phyloP scores from a whole-genome alignment of 768 basidiomycete species.

The Leccinum obscurum region DNA sequence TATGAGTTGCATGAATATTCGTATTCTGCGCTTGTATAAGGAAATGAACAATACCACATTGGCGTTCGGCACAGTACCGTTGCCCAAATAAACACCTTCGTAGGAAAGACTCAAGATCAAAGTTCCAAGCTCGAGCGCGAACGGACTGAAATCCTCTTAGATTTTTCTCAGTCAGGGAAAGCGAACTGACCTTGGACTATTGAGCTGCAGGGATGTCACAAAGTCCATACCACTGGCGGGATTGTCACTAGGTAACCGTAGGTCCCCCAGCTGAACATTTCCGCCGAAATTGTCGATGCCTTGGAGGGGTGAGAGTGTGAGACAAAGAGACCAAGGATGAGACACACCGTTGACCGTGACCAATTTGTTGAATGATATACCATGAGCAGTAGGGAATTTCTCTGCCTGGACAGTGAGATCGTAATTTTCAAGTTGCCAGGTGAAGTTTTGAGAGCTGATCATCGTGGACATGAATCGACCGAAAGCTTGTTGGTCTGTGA shows the following conservation, averaged over 20 bases:
- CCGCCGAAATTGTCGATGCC: slow-evolving; percentile 62
- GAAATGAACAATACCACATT: slow-evolving; percentile 42
- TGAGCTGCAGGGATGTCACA: slow-evolving; percentile 51
- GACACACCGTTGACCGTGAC: slow-evolving; percentile 53
- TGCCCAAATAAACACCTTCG: slow-evolving; percentile 54
- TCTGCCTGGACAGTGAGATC: slow-evolving; percentile 61
- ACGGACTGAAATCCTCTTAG: slow-evolving; percentile 46
- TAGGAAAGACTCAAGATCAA: slow-evolving; percentile 63
- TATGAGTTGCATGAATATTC: slow-evolving; percentile 9
- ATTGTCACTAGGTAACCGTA: slow-evolving; percentile 66
- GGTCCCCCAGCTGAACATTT: slow-evolving; percentile 52
- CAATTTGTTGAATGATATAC: slow-evolving; percentile 62
- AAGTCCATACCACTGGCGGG: slow-evolving; percentile 70
- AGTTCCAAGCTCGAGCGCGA: slow-evolving; percentile 65
- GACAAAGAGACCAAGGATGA: background rate
- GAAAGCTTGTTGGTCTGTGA: slow-evolving; percentile 57
- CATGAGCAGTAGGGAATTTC: slow-evolving; percentile 66
- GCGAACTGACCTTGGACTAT: slow-evolving; percentile 51
- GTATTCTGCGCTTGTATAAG: background rate
- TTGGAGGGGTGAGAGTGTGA: slow-evolving; percentile 20
- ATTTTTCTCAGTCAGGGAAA: background rate
- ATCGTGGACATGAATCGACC: slow-evolving; percentile 57
- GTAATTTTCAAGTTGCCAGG: slow-evolving; percentile 59
- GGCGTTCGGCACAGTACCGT: slow-evolving; percentile 51
- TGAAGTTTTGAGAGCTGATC: slow-evolving; percentile 67